Evolutionary conservation across 2,329 filamentous ascomycete genomes (phyloP).

Genomic region (Ophiosphaerella herpotricha): DNA sequence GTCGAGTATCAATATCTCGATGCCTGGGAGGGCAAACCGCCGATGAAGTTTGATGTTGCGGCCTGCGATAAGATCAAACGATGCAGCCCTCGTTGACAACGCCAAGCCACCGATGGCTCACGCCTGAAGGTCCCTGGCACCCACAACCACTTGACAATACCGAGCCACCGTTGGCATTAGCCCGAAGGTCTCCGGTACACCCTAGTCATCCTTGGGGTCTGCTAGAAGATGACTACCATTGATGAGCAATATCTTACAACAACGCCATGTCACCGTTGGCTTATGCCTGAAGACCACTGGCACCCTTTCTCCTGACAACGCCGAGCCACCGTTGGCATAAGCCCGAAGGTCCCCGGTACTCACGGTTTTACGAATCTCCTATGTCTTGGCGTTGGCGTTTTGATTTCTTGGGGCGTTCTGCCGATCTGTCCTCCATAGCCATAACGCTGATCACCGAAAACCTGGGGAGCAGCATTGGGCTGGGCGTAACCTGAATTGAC

Average conservation of each 20-base stretch:
- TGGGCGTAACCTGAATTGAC: too few species aligned
- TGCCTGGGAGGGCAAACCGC: slow-evolving; percentile 1
- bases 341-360: slow-evolving; percentile 5
- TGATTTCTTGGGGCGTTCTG: too few species aligned
- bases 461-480: too few species aligned
- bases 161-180: not conserved
- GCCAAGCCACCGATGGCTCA: slow-evolving; percentile 10
- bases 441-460: too few species aligned
- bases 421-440: too few species aligned
- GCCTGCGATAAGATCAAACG: slow-evolving; percentile 15
- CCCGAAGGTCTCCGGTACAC: slow-evolving; percentile 1
- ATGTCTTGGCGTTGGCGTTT: too few species aligned
- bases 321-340: slow-evolving; percentile 1
- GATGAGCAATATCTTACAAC: not conserved
- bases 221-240: not conserved
- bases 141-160: not conserved
- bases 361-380: too few species aligned
- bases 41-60: slow-evolving; percentile 10
- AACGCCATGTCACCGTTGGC: slow-evolving; percentile 4
- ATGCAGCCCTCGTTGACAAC: not conserved
- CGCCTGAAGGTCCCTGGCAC: slow-evolving; percentile 10
- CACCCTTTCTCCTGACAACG: not conserved
- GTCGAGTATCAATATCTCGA: slow-evolving; percentile 25
- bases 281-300: slow-evolving; percentile 6
- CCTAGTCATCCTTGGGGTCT: too few species aligned